Percentiles rank a stretch among this genome's conserved stretches.
Evolutionary conservation across 441 rosid genomes (phyloP).

Genomic region (Sinapis alba): DNA sequence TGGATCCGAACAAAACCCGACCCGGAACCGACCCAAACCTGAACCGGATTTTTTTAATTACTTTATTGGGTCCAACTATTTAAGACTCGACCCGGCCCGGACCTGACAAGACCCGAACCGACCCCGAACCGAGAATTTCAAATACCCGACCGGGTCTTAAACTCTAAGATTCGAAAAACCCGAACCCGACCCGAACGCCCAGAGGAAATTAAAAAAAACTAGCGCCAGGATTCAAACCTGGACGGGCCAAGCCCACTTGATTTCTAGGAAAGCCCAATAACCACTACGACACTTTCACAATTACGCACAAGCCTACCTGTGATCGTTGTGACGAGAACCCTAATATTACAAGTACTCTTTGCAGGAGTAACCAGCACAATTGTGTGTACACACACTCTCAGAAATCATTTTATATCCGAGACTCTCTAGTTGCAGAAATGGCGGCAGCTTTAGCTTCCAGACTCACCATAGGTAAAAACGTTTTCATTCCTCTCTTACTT

Average conservation of each 20-base stretch:
- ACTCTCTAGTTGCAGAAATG: conserved; percentile 28
- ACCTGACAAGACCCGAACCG: no score
- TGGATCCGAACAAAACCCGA: no score
- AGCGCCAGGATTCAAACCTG: not conserved
- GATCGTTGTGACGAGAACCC: conserved; percentile 8
- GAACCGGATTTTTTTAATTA: no score
- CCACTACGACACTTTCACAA: not conserved
- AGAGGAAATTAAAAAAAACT: not conserved
- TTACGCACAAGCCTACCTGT: not conserved
- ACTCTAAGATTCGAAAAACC: no score
- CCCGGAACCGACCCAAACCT: no score
- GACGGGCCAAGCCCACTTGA: not conserved
- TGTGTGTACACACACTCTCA: conserved; percentile 6
- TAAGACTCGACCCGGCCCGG: no score
- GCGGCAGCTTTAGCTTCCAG: conserved; percentile 37
- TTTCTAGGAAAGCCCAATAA: not conserved
- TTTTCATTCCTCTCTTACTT: not conserved
- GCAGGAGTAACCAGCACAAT: not conserved
- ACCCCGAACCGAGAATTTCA: no score
- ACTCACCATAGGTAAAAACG: conserved; percentile 16
- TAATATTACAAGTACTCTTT: not conserved
- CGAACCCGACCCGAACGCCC: no score
- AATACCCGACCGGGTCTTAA: no score
- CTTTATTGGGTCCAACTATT: no score
- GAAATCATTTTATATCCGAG: not conserved